Evolutionary conservation across 2,329 filamentous ascomycete genomes (phyloP).

Genomic region (Aureobasidium sp.): DNA sequence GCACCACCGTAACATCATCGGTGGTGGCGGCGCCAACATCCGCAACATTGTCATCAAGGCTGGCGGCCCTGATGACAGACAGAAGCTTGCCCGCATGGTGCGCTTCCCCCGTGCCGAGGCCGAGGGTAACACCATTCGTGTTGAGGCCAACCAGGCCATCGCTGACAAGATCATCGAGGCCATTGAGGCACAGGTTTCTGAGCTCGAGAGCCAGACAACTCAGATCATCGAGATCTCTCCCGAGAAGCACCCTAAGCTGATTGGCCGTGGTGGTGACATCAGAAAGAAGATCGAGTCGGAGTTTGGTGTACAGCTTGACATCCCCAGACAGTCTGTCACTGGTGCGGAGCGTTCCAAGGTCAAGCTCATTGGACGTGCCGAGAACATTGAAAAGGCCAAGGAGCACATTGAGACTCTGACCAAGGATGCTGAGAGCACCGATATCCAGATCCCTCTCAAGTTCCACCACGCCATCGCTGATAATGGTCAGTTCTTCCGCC

Average conservation of each 20-base stretch:
- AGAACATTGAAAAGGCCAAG: conserved; percentile 76
- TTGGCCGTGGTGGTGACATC: conserved; percentile 82
- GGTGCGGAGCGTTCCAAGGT: conserved; percentile 75
- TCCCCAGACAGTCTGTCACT: conserved; percentile 63
- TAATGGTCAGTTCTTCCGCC: conserved; percentile 88
- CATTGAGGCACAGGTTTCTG: conserved; percentile 71
- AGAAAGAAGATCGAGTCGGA: conserved; percentile 77
- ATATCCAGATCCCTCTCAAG: conserved; percentile 69
- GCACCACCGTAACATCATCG: conserved; percentile 84
- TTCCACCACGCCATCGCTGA: conserved; percentile 80
- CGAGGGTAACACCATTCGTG: conserved; percentile 66
- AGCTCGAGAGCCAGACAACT: conserved; percentile 74
- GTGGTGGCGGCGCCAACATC: conserved; percentile 77
- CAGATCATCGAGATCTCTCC: conserved; percentile 73
- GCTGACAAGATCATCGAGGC: conserved; percentile 82
- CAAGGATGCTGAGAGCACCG: conserved; percentile 83
- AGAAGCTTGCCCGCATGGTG: conserved; percentile 77
- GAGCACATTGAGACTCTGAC: conserved; percentile 69
- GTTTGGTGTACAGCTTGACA: conserved; percentile 79
- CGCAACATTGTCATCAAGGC: conserved; percentile 78
- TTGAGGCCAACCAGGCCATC: conserved; percentile 75
- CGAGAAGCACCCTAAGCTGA: conserved; percentile 83
- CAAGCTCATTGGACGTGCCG: conserved; percentile 72
- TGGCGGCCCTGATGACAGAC: conserved; percentile 79
- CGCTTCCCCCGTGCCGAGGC: conserved; percentile 85